Evolutionary conservation across 495 filamentous ascomycete species (phyloP).

Genomic region (Hypoxylon cercidicola): DNA sequence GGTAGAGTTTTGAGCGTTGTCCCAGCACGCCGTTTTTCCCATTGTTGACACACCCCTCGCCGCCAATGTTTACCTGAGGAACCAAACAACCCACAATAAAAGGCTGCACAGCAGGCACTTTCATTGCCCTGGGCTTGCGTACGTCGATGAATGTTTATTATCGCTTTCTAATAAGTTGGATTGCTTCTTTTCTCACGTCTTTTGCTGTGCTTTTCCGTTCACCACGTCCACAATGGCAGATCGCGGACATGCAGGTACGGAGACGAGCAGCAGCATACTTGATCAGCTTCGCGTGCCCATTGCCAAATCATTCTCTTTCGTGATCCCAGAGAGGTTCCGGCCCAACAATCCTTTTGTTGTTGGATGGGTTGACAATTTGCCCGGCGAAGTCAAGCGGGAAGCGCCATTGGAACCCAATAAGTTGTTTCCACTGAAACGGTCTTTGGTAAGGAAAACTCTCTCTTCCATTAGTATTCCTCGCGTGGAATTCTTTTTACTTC

Average conservation of each 20-base stretch:
- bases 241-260: background rate
- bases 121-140: too few species aligned
- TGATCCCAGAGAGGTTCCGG: constrained; percentile 27
- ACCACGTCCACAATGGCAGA: constrained; percentile 2
- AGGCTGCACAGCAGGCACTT: too few species aligned
- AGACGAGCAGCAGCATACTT: background rate
- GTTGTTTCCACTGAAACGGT: constrained; percentile 31
- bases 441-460: constrained; percentile 29
- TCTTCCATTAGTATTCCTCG: background rate
- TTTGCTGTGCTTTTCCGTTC: too few species aligned
- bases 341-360: constrained; percentile 23
- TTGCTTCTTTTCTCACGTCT: too few species aligned
- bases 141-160: too few species aligned
- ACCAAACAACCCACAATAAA: too few species aligned
- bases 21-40: too few species aligned
- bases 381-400: constrained; percentile 20
- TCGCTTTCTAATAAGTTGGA: too few species aligned
- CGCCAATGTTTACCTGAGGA: too few species aligned
- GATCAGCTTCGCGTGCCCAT: constrained; percentile 22
- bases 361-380: constrained; percentile 35
- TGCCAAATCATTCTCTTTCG: constrained; percentile 34
- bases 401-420: constrained; percentile 16
- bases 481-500: background rate
- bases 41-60: too few species aligned
- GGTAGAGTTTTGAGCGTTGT: too few species aligned